phyloP scores from a whole-genome alignment of 2,329 filamentous ascomycete species.

The Ophiobolus disseminans region DNA sequence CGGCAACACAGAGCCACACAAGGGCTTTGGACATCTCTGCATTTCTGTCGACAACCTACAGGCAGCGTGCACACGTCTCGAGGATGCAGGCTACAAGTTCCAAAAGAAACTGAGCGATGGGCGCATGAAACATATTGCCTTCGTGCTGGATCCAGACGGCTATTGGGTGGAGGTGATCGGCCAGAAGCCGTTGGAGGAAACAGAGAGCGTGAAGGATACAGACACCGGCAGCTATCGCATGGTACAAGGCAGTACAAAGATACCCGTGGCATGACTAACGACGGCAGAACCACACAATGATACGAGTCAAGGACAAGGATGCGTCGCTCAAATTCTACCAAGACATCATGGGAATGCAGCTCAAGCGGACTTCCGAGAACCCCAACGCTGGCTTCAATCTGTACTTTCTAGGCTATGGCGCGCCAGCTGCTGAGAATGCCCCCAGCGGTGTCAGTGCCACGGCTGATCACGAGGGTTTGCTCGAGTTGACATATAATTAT shows the following conservation, averaged over 20 bases:
- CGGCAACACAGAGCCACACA: constrained; percentile 90
- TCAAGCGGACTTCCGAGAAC: constrained; percentile 76
- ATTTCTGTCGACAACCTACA: constrained; percentile 75
- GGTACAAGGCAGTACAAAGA: constrained; percentile 42
- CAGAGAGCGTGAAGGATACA: constrained; percentile 74
- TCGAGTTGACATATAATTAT: constrained; percentile 88
- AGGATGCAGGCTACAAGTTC: constrained; percentile 89
- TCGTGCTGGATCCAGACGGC: constrained; percentile 83
- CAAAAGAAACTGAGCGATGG: constrained; percentile 95
- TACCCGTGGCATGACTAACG: constrained; percentile 12
- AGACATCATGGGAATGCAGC: constrained; percentile 86
- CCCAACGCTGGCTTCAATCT: constrained; percentile 79
- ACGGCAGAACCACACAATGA: constrained; percentile 84
- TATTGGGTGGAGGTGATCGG: constrained; percentile 79
- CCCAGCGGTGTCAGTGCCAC: constrained; percentile 65
- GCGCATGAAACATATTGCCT: constrained; percentile 75
- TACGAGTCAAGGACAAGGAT: constrained; percentile 77
- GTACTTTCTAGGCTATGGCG: constrained; percentile 86
- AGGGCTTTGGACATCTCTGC: constrained; percentile 84
- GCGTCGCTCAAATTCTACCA: constrained; percentile 61
- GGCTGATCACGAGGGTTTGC: constrained; percentile 77
- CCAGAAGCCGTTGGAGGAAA: constrained; percentile 73
- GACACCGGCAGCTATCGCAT: constrained; percentile 77
- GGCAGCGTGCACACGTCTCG: constrained; percentile 85
- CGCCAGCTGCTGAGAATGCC: constrained; percentile 56